Evolutionary conservation across 2,329 filamentous ascomycete genomes (phyloP), one percentile per base, ranked within the genome.

Genomic region (Penicillium sp.): DNA sequence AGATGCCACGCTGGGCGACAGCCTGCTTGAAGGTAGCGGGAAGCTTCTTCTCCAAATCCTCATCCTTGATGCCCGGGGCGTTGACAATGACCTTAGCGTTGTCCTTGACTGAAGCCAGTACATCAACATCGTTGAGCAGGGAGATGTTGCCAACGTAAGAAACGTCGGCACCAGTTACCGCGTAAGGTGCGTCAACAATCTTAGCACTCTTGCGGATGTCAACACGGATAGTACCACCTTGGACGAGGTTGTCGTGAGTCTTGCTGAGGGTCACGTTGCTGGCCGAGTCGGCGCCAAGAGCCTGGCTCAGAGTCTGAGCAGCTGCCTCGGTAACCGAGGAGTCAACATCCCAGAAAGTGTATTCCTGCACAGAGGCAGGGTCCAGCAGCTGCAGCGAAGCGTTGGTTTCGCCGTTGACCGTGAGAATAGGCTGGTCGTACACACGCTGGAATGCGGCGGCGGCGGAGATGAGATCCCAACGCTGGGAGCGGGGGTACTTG

Each of bases 271-370:
- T 81, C 45, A 88, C 81, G 60, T 86, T 87, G 69, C 79, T 79
- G 0, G 82, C 74, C 10, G 82, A 82, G 64, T 87, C 83, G 32
- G 78, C 79, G 4, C 85, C 82, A 35, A 88, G 73, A 9, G 86
- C 78, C 67, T 85, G 80, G 39, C 81, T 83, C 46, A 88, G 69
- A 44, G 77, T 82, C 23, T 82, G 75, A 12, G 91, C 87, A 1
- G 90, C 86, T 56, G 79, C 79, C 49, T 82, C 80, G 49, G 87
- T 82, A 1, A 79, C 75, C 29, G 91, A 91, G 71, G 86, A 83
- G 68, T 96, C 93, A 39, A 89, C 72, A 64, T 97, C 90, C 91
- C 92, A 97, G 82, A 99, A 97, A 13, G 87, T 87, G 77, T 94
- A 97, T 74, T 97, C 89, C 72, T 90, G 83, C 21, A 86, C 85